Percentiles rank a stretch among this genome's conserved stretches.
phyloP scores from a whole-genome alignment of 306 rosid species.

The Mimosa pudica region DNA sequence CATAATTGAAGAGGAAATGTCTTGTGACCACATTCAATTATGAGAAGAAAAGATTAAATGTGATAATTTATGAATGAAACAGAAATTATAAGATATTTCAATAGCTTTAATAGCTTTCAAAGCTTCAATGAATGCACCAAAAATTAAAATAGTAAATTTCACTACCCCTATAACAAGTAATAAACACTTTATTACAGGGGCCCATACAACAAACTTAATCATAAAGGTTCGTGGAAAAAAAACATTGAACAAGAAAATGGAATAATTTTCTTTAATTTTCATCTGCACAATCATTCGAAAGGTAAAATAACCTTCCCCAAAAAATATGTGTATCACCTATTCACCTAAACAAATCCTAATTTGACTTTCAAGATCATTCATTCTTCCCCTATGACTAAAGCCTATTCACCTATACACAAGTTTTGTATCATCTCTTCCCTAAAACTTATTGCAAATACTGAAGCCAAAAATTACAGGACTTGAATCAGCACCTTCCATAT shows the following conservation, averaged over 20 bases:
- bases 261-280: neutral
- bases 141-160: neutral
- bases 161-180: neutral
- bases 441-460: slow-evolving; percentile 32
- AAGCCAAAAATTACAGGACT: slow-evolving; percentile 18
- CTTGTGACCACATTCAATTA: no score
- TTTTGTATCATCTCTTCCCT: slow-evolving; percentile 15
- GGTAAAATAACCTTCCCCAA: slow-evolving; percentile 9
- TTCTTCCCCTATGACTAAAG: slow-evolving; percentile 17
- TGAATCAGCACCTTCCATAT: slow-evolving; percentile 28
- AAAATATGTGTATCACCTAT: slow-evolving; percentile 12
- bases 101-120: neutral
- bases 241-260: neutral
- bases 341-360: slow-evolving; percentile 18
- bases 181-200: no score
- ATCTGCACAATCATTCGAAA: neutral
- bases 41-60: neutral
- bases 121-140: no score
- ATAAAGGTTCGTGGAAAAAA: neutral
- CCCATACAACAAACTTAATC: no score
- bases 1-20: no score
- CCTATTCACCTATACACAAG: slow-evolving; percentile 3
- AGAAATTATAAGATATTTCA: neutral
- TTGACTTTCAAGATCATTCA: slow-evolving; percentile 5
- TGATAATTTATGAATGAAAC: neutral